These are phyloP conservation scores for Atkinsonella hypoxylon DNA, from an alignment of 2,329 filamentous ascomycete genomes.

Conservation along the genomic window DNA sequence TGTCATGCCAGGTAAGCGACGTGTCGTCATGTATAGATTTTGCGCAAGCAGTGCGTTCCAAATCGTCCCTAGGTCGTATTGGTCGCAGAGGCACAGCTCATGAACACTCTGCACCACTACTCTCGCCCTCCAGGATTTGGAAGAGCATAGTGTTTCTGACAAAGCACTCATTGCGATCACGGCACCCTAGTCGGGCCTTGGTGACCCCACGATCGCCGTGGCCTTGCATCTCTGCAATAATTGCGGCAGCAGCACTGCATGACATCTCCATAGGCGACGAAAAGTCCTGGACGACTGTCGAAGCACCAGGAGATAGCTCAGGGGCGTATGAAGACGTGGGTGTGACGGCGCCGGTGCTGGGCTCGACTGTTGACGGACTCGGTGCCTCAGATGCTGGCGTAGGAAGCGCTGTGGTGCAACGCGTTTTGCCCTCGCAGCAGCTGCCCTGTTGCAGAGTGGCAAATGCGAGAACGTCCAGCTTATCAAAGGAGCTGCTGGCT, in stretches of 20 bases:
- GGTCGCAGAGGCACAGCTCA: not conserved
- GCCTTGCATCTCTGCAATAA: slow-evolving; percentile 29
- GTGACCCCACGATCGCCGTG: slow-evolving; percentile 16
- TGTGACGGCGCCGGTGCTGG: slow-evolving; percentile 12
- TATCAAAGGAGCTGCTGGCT: slow-evolving; percentile 18
- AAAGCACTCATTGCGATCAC: slow-evolving; percentile 16
- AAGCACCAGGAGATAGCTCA: slow-evolving; percentile 8
- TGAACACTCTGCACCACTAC: not conserved
- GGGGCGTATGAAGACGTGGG: slow-evolving; percentile 9
- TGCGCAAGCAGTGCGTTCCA: too few species aligned
- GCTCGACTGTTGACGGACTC: slow-evolving; percentile 11
- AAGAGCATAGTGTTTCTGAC: slow-evolving; percentile 24
- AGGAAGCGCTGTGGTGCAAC: slow-evolving; percentile 9
- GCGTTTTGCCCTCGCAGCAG: slow-evolving; percentile 13
- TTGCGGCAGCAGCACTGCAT: slow-evolving; percentile 22
- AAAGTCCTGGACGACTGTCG: slow-evolving; percentile 4
- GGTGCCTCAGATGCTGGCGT: slow-evolving; percentile 14
- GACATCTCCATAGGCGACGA: slow-evolving; percentile 22
- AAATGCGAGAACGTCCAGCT: slow-evolving; percentile 26
- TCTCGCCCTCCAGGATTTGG: slow-evolving; percentile 18
- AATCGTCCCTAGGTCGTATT: too few species aligned
- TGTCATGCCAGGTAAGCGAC: not conserved
- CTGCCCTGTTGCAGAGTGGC: slow-evolving; percentile 21
- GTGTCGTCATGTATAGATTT: not conserved
- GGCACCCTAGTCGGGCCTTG: slow-evolving; percentile 19